Evolutionary conservation across 768 basidiomycete genomes (phyloP), one percentile per base, ranked within the genome.

Genomic region (Phaffia australis): DNA sequence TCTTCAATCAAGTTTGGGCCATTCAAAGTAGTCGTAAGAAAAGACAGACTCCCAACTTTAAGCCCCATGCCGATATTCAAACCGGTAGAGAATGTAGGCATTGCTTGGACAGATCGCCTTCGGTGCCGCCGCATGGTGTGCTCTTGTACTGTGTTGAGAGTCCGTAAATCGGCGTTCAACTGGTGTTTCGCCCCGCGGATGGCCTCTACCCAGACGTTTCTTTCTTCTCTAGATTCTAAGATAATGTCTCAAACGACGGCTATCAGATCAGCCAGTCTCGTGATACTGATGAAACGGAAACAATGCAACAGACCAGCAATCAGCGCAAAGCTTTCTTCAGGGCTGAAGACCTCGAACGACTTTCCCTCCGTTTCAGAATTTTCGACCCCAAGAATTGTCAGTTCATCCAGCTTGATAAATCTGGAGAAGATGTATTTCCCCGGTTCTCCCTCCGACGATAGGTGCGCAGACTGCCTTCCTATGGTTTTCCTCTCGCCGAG

Each of bases 101-200:
- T 58, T 19, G 67, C 67, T 29, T 63, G 61, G 8, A 68, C 51
- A 4, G 67, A 68, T n/a, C 63, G 67, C 14, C 67, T 56, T 32
- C 67, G 61, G 32, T 64, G 61, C 11, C 67, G 61, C 25, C 62
- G 67, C 61, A 69, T 69, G 16, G 67, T 69, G 55, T 69, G 62
- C 46, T 70, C 70, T 25, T 65, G 60, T 21, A 64, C 63, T 1
- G 72, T 74, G 35, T 74, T 69, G 47, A 75, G 70, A 0, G 74
- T 76, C 0, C 70, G 69, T 8, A 72, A 71, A 47, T 68, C 65
- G 30, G 65, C 42, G 32, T 73, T 66, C 5, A 75, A 69, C 2
- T 69, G 69, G 0, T 71, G 68, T 52, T 72, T 73, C 9, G 75
- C 72, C 4, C 64, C 67, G 1, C 75, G 71, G 15, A 76, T 67